Conservation (phyloP, 805 yeast species). For the Barnettozyma botsteinii region DNA sequence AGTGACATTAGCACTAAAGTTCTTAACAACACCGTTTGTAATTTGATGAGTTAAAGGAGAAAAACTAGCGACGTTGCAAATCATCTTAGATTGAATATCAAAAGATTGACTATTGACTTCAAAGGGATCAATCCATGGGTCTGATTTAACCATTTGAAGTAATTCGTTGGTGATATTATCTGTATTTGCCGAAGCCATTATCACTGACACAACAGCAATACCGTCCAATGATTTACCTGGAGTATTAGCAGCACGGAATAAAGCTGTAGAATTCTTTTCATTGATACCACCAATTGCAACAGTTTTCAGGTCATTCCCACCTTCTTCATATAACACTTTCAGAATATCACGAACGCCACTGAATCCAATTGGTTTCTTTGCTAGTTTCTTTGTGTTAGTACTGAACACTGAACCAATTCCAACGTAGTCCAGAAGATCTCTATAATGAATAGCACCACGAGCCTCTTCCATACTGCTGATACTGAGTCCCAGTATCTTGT, state of each 20-base stretch:
- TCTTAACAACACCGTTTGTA: constrained; percentile 84
- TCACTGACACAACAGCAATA: constrained; percentile 84
- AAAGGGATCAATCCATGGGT: neutral
- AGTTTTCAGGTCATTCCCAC: constrained; percentile 39
- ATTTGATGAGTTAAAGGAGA: constrained; percentile 79
- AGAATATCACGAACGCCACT: constrained; percentile 55
- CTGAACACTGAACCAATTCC: constrained; percentile 80
- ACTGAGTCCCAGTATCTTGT: constrained; percentile 76
- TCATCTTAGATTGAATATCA: constrained; percentile 4
- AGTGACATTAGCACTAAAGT: constrained; percentile 81
- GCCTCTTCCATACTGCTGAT: constrained; percentile 58
- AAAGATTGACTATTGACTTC: too few species aligned
- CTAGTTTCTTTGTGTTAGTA: constrained; percentile 63
- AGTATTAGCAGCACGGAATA: constrained; percentile 43
- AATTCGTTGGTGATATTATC: constrained; percentile 39
- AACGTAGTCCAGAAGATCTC: constrained; percentile 58
- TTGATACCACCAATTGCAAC: constrained; percentile 82
- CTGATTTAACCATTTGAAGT: constrained; percentile 23
- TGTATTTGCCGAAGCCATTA: constrained; percentile 61
- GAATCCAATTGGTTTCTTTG: constrained; percentile 59
- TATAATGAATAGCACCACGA: constrained; percentile 36
- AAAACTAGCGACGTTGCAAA: constrained; percentile 21
- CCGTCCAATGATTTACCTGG: constrained; percentile 58
- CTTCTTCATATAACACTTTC: constrained; percentile 35
- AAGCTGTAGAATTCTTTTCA: constrained; percentile 52